Percentiles rank a stretch among this genome's conserved stretches.
Conservation (phyloP, 495 filamentous ascomycete genomes). For the Staphylotrichum longicolle region DNA sequence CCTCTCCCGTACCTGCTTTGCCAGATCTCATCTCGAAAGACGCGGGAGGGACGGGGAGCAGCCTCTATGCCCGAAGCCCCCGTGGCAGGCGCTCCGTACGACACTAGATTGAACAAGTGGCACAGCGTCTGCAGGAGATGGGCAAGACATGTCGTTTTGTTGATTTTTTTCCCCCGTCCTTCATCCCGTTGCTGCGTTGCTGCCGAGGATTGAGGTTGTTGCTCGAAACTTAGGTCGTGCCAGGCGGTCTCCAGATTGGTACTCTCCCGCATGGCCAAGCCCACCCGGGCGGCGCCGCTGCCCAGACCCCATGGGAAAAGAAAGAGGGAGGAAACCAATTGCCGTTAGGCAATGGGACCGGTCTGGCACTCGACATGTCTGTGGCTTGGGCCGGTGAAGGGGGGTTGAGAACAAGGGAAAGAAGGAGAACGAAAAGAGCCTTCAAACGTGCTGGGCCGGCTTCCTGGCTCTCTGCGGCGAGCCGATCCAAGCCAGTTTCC, state of each 20-base stretch:
- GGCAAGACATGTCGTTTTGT: no score
- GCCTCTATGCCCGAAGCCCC: background rate
- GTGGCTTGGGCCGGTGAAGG: constrained; percentile 15
- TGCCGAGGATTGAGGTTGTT: background rate
- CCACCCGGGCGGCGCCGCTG: background rate
- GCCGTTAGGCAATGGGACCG: background rate
- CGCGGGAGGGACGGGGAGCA: constrained; percentile 2
- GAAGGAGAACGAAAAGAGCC: background rate
- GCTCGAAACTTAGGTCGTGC: no score
- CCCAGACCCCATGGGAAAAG: background rate
- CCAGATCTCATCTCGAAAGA: constrained; percentile 4
- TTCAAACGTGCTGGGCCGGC: background rate
- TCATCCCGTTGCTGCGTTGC: background rate
- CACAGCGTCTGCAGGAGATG: background rate
- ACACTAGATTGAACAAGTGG: background rate
- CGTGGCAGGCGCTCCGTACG: background rate
- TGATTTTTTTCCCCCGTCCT: no score
- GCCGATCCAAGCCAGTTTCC: constrained; percentile 3
- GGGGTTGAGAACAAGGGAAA: constrained; percentile 1
- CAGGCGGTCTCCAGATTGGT: no score
- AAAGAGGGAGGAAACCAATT: background rate
- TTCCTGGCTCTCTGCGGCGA: constrained; percentile 10
- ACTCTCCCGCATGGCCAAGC: background rate
- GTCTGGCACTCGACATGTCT: constrained; percentile 4
- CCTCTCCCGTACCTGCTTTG: background rate